Conservation (phyloP, 495 filamentous ascomycete species). For the Beverwykella pulmonaria region DNA sequence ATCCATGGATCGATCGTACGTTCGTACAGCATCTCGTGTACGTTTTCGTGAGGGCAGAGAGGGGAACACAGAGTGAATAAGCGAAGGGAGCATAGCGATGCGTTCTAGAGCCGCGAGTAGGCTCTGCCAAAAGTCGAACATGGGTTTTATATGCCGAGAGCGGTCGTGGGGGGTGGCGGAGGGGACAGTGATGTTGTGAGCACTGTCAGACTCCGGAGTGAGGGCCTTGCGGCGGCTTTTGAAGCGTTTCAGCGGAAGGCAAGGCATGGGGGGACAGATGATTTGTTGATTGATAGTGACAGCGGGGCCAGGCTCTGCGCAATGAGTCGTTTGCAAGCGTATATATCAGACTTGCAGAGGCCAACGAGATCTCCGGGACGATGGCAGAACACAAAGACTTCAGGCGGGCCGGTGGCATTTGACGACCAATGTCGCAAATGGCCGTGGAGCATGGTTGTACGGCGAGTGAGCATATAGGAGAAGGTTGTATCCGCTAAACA, state of each 20-base stretch:
- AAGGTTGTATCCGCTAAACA: slow-evolving; percentile 42
- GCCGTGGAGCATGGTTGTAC: slow-evolving; percentile 42
- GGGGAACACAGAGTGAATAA: slow-evolving; percentile 54
- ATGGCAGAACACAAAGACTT: slow-evolving; percentile 33
- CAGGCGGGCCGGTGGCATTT: slow-evolving; percentile 37
- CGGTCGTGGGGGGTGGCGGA: slow-evolving; percentile 12
- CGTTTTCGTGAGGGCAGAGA: slow-evolving; percentile 43
- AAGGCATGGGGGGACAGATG: slow-evolving; percentile 24
- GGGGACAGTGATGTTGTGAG: slow-evolving; percentile 11
- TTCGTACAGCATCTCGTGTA: slow-evolving; percentile 42
- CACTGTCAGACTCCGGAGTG: slow-evolving; percentile 30
- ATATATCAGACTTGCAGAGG: slow-evolving; percentile 28
- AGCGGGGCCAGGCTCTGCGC: slow-evolving; percentile 28
- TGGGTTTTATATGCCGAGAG: slow-evolving; percentile 36
- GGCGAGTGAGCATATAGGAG: slow-evolving; percentile 30
- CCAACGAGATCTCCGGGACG: slow-evolving; percentile 19
- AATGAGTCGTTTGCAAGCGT: slow-evolving; percentile 16
- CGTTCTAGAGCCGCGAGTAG: slow-evolving; percentile 55
- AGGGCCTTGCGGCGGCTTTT: slow-evolving; percentile 35
- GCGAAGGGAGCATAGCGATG: slow-evolving; percentile 56
- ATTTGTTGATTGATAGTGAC: slow-evolving; percentile 34
- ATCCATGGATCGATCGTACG: slow-evolving; percentile 49
- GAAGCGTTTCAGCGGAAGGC: slow-evolving; percentile 27
- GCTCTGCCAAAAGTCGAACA: slow-evolving; percentile 60
- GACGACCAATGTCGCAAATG: slow-evolving; percentile 40